phyloP scores from a whole-genome alignment of 495 filamentous ascomycete genomes.

The Trichoderma asperelloides region DNA sequence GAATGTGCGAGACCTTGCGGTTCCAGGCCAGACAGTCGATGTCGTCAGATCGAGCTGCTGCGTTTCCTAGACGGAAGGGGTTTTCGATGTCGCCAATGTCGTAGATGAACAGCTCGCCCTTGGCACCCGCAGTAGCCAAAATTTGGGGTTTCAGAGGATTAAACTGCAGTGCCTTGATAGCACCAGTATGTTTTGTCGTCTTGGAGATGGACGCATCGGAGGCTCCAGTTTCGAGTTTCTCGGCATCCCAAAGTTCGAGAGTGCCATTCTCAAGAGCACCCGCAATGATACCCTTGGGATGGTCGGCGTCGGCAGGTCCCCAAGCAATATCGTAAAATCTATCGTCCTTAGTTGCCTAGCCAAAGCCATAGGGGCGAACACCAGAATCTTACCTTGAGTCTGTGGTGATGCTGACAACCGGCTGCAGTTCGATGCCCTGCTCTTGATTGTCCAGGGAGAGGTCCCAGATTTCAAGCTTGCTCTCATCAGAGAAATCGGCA shows the following conservation, averaged over 20 bases:
- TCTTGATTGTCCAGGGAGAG: constrained; percentile 65
- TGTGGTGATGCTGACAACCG: constrained; percentile 70
- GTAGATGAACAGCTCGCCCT: constrained; percentile 94
- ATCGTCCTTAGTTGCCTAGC: constrained; percentile 13
- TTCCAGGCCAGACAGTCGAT: constrained; percentile 97
- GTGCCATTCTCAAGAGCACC: constrained; percentile 93
- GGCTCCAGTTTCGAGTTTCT: constrained; percentile 62
- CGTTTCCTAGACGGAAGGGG: constrained; percentile 79
- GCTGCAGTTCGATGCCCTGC: constrained; percentile 73
- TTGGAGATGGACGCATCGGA: constrained; percentile 75
- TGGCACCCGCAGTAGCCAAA: constrained; percentile 83
- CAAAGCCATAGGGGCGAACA: background rate
- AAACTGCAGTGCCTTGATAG: constrained; percentile 94
- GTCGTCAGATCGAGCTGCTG: constrained; percentile 82
- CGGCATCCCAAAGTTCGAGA: constrained; percentile 91
- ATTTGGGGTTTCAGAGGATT: constrained; percentile 91
- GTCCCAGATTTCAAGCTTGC: constrained; percentile 95
- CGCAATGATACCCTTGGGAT: constrained; percentile 78
- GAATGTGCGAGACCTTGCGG: constrained; percentile 91
- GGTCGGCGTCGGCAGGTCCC: constrained; percentile 67
- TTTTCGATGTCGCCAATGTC: constrained; percentile 83
- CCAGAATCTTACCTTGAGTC: constrained; percentile 68
- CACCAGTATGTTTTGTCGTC: constrained; percentile 84
- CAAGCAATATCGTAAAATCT: constrained; percentile 98
- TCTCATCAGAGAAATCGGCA: constrained; percentile 95